phyloP scores from a whole-genome alignment of 2,329 filamentous ascomycete species.

The Rachicladosporium sp. region DNA sequence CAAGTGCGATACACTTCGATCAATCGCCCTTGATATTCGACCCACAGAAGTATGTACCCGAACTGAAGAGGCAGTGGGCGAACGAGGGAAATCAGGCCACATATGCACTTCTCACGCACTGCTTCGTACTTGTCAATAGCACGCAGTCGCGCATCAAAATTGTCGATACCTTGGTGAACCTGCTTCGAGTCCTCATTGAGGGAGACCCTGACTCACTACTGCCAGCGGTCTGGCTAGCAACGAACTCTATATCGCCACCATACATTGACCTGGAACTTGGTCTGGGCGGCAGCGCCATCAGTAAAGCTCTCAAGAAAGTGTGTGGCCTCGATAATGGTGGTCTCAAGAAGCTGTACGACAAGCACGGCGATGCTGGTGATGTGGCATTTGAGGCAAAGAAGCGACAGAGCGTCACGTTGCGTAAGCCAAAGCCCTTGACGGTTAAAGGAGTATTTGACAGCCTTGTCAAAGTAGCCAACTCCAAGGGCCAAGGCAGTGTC shows the following conservation, averaged over 20 bases:
- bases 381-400: conserved; percentile 97
- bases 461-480: conserved; percentile 73
- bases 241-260: conserved; percentile 86
- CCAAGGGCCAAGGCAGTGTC: conserved; percentile 75
- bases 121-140: conserved; percentile 79
- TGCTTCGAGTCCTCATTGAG: conserved; percentile 76
- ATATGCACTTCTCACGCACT: conserved; percentile 76
- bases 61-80: conserved; percentile 61
- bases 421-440: conserved; percentile 78
- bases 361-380: conserved; percentile 86
- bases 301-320: conserved; percentile 80
- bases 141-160: conserved; percentile 95
- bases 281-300: conserved; percentile 80
- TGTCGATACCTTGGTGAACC: conserved; percentile 90
- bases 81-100: conserved; percentile 62
- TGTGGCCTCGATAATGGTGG: conserved; percentile 73
- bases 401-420: conserved; percentile 74
- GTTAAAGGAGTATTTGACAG: conserved; percentile 80
- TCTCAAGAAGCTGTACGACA: conserved; percentile 70
- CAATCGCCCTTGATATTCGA: conserved; percentile 72
- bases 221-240: conserved; percentile 83
- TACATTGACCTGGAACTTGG: conserved; percentile 87
- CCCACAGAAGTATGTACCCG: conserved; percentile 55
- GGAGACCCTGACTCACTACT: conserved; percentile 71
- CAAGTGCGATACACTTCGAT: conserved; percentile 71